Percentiles rank a stretch among this genome's conserved stretches.
phyloP scores from a whole-genome alignment of 768 basidiomycete species.

The Boletellus sp. region DNA sequence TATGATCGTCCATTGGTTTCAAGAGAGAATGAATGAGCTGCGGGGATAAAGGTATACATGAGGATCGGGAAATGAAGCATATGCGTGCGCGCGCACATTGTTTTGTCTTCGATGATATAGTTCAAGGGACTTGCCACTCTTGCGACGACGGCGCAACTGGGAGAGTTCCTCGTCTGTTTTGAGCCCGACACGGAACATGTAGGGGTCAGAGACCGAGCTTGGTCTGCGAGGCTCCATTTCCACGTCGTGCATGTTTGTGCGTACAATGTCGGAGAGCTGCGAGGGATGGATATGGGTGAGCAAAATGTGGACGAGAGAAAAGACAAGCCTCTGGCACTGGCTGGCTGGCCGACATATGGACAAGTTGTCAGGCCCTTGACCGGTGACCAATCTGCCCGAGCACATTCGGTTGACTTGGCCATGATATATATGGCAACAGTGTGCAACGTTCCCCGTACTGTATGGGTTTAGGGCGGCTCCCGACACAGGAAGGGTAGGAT shows the following conservation, averaged over 20 bases:
- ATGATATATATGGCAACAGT: not conserved
- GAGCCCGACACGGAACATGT: slow-evolving; percentile 56
- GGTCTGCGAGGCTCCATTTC: slow-evolving; percentile 39
- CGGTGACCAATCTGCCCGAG: too few relatives aligned
- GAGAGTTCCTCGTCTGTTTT: slow-evolving; percentile 60
- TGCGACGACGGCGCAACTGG: slow-evolving; percentile 54
- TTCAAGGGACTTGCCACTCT: slow-evolving; percentile 60
- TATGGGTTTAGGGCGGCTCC: not conserved
- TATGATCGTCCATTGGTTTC: slow-evolving; percentile 88
- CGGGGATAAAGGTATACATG: not conserved
- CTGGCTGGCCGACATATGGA: too few relatives aligned
- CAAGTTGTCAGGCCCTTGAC: too few relatives aligned
- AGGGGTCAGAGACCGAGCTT: slow-evolving; percentile 54
- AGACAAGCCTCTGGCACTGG: slow-evolving; percentile 8
- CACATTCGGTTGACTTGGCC: not conserved
- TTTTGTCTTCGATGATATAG: slow-evolving; percentile 71
- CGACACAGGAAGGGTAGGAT: not conserved
- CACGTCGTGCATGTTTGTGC: slow-evolving; percentile 20
- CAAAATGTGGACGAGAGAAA: not conserved
- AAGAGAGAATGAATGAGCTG: slow-evolving; percentile 85
- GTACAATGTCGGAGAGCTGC: not conserved
- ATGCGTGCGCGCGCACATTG: slow-evolving; percentile 42
- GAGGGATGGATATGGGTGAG: not conserved
- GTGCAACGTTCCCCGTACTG: not conserved
- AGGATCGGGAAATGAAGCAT: not conserved